Conservation (phyloP, 2,329 filamentous ascomycete genomes). For the Aspergillus fructus region DNA sequence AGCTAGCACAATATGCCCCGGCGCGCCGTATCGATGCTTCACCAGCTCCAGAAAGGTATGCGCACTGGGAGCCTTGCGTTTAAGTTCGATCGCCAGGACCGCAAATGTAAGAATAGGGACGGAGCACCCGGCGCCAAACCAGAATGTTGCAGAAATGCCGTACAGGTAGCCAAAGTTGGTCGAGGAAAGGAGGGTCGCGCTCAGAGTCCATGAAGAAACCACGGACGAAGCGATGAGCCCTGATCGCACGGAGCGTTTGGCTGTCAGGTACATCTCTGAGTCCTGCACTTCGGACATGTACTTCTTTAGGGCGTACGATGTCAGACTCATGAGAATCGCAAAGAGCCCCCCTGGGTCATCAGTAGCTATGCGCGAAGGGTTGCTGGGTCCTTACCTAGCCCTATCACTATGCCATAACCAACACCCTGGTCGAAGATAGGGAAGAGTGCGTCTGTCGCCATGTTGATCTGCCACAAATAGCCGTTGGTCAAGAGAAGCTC, state of each 20-base stretch:
- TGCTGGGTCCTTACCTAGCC: no score
- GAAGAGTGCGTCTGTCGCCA: no score
- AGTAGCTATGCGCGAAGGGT: no score
- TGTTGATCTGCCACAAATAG: no score
- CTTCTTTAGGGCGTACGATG: background rate
- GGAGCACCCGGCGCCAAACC: background rate
- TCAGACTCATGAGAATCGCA: background rate
- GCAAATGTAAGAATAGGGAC: constrained; percentile 2
- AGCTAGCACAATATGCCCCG: background rate
- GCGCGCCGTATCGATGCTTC: background rate
- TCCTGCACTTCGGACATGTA: constrained; percentile 6
- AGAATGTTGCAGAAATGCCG: background rate
- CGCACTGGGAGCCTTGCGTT: constrained; percentile 1
- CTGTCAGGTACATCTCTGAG: constrained; percentile 6
- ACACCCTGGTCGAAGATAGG: no score
- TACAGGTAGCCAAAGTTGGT: constrained; percentile 3
- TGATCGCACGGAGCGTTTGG: background rate
- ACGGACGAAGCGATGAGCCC: background rate
- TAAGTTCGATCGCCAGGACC: constrained; percentile 1
- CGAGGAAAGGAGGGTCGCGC: background rate
- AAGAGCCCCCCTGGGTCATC: background rate
- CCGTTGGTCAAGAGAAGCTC: no score
- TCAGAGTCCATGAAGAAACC: constrained; percentile 5
- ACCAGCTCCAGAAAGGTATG: constrained; percentile 3
- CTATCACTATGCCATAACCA: no score